Percentiles rank a stretch among this genome's conserved stretches.
phyloP scores from a whole-genome alignment of 192 early-diverging fungal species.

The Backusella parvicylindrica region DNA sequence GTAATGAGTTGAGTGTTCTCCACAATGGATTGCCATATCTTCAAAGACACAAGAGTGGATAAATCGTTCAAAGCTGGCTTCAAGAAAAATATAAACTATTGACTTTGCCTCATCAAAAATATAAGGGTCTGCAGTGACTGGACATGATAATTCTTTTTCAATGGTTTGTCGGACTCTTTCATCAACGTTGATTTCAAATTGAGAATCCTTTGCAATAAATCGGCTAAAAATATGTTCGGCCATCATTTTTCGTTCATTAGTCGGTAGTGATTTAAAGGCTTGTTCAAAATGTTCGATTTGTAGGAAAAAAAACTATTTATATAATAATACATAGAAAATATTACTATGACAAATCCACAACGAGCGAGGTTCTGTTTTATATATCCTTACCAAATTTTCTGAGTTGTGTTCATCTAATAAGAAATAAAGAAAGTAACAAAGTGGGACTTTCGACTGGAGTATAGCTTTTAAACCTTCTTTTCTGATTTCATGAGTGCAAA shows the following conservation, averaged over 20 bases:
- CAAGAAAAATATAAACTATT: conserved; percentile 38
- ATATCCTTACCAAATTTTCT: conserved; percentile 43
- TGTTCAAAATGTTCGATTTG: conserved; percentile 47
- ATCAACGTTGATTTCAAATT: conserved; percentile 53
- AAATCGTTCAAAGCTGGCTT: conserved; percentile 37
- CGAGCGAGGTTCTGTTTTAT: not conserved
- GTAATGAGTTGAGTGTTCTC: conserved; percentile 21
- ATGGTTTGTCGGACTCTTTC: conserved; percentile 30
- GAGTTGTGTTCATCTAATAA: conserved; percentile 46
- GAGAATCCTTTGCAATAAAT: conserved; percentile 38
- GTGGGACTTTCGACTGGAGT: conserved; percentile 44
- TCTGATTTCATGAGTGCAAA: conserved; percentile 40
- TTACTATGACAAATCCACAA: not conserved
- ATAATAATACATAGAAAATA: not conserved
- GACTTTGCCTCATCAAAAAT: conserved; percentile 30
- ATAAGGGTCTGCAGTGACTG: not conserved
- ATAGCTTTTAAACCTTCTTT: conserved; percentile 47
- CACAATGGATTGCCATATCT: conserved; percentile 34
- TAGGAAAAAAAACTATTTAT: conserved; percentile 44
- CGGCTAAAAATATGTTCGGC: conserved; percentile 42
- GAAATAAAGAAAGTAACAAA: conserved; percentile 48
- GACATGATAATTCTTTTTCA: conserved; percentile 15
- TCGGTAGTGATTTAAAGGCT: not conserved
- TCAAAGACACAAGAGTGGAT: conserved; percentile 12
- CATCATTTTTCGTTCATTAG: not conserved